These are phyloP conservation scores for Jackrogersella multiformis DNA, from an alignment of 495 filamentous ascomycete genomes.

Conservation along the genomic window DNA sequence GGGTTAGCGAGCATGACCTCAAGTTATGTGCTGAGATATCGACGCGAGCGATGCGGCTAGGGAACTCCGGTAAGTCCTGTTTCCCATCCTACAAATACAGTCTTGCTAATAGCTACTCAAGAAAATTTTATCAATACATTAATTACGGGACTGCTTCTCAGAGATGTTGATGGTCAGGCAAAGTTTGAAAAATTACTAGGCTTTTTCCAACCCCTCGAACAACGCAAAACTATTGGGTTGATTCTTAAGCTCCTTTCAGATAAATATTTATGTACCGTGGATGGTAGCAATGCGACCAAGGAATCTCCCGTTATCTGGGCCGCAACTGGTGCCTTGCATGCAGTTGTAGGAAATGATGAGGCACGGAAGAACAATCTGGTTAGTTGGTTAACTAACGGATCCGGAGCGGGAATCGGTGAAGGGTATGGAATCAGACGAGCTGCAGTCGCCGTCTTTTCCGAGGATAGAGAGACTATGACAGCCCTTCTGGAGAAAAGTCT, in stretches of 20 bases:
- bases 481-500: conserved; percentile 72
- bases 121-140: conserved; percentile 65
- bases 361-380: conserved; percentile 62
- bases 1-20: conserved; percentile 50
- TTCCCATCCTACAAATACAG: not conserved
- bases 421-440: conserved; percentile 70
- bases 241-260: conserved; percentile 68
- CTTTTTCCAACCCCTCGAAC: conserved; percentile 63
- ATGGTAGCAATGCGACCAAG: conserved; percentile 42
- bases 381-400: conserved; percentile 73
- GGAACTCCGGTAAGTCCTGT: conserved; percentile 70
- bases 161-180: conserved; percentile 40
- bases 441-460: conserved; percentile 67
- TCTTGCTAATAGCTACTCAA: conserved; percentile 45
- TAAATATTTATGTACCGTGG: conserved; percentile 56
- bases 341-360: conserved; percentile 49
- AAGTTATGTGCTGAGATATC: conserved; percentile 69
- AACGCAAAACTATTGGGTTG: conserved; percentile 65
- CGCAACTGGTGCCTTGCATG: conserved; percentile 56
- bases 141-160: conserved; percentile 57
- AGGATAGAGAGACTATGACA: conserved; percentile 62
- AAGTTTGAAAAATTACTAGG: conserved; percentile 57
- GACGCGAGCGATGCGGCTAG: conserved; percentile 73
- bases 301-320: conserved; percentile 55
- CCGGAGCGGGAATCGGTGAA: conserved; percentile 71